Conservation (phyloP, 2,329 filamentous ascomycete genomes). For the Aspergillus carbonarius region DNA sequence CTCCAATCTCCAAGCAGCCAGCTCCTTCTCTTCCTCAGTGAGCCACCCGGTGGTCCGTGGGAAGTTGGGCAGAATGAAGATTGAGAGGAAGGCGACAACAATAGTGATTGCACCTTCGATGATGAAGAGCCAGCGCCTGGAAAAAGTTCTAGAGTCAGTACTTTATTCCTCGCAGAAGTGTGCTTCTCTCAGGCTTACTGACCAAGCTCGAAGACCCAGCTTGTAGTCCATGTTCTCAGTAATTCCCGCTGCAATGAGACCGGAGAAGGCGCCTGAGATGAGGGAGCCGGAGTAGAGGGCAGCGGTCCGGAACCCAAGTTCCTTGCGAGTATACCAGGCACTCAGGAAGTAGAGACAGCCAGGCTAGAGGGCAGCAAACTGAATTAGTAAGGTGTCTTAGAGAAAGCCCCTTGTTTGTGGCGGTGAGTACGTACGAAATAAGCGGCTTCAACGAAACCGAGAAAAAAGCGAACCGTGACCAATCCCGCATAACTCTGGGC, state of each 20-base stretch:
- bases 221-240: conserved; percentile 61
- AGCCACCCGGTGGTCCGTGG: conserved; percentile 62
- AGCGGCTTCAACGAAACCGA: conserved; percentile 41
- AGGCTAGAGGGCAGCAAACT: conserved; percentile 52
- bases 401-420: background rate
- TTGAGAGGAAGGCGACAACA: conserved; percentile 56
- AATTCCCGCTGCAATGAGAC: conserved; percentile 64
- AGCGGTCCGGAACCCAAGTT: conserved; percentile 51
- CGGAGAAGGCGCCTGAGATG: conserved; percentile 70
- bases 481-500: conserved; percentile 51
- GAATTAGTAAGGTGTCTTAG: conserved; percentile 41
- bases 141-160: conserved; percentile 5
- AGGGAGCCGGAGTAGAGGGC: conserved; percentile 62
- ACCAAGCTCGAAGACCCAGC: conserved; percentile 59
- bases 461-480: conserved; percentile 47
- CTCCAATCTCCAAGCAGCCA: conserved; percentile 62
- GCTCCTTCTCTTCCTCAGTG: conserved; percentile 55
- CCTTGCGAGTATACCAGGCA: conserved; percentile 69
- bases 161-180: too few species aligned
- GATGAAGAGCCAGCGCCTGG: conserved; percentile 63
- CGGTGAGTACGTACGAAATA: conserved; percentile 44
- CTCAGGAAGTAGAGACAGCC: conserved; percentile 45
- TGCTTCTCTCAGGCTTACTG: conserved; percentile 13
- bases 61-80: conserved; percentile 66
- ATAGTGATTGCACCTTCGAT: conserved; percentile 68